A percentile compares a stretch with the other conserved stretches of the same genome.
Evolutionary conservation across 73 alveolate genomes (phyloP).

Genomic region (Tetrahymena malaccensis): DNA sequence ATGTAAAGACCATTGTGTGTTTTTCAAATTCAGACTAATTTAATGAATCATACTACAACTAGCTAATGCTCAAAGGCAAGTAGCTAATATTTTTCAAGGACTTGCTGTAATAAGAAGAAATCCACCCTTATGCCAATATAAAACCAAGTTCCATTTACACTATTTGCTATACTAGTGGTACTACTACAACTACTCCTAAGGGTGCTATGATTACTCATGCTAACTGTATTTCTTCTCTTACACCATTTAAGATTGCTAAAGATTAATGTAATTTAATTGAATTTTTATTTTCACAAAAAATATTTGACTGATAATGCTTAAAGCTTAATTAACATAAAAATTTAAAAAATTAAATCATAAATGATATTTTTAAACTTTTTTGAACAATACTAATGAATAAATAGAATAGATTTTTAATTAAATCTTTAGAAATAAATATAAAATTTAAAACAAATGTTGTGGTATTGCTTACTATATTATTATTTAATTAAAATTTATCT

Average conservation of each 20-base stretch:
- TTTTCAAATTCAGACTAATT: not conserved
- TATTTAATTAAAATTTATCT: not conserved
- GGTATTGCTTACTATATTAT: not conserved
- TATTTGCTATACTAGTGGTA: constrained; percentile 76
- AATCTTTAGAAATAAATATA: too few relatives aligned
- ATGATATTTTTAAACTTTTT: too few relatives aligned
- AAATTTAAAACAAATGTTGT: not conserved
- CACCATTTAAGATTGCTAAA: not conserved
- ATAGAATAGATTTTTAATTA: too few relatives aligned
- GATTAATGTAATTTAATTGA: not conserved
- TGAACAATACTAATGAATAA: too few relatives aligned
- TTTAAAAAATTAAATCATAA: too few relatives aligned
- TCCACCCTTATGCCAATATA: not conserved
- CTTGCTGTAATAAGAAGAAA: not conserved
- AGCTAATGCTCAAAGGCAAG: not conserved
- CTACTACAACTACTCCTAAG: constrained; percentile 88
- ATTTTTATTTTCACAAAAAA: not conserved
- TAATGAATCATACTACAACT: not conserved
- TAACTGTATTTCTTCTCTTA: constrained; percentile 43
- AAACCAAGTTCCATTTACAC: constrained; percentile 16
- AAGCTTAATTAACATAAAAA: not conserved
- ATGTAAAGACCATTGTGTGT: not conserved
- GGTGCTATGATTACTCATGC: constrained; percentile 82
- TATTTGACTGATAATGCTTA: not conserved
- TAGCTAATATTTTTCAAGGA: not conserved